A percentile compares a stretch with the other conserved stretches of the same genome.
Conservation (phyloP, 2,329 filamentous ascomycete genomes). For the Ustulina deusta region DNA sequence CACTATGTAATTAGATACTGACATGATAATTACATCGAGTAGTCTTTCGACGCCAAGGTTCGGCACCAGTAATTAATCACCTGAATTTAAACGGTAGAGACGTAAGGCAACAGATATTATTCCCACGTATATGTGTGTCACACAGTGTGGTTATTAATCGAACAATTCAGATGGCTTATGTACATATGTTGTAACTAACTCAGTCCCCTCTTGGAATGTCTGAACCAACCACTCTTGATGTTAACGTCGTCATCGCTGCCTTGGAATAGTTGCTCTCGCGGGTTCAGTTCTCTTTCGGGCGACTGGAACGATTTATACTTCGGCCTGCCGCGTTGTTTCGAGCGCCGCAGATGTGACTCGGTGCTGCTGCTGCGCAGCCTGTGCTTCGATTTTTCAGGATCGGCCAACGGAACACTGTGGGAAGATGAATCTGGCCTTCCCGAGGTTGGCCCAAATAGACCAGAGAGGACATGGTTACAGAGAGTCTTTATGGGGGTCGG, state of each 20-base stretch:
- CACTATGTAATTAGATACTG: neutral
- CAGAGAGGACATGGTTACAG: neutral
- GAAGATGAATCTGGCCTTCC: neutral
- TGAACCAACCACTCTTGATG: conserved; percentile 34
- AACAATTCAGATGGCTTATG: too few relatives aligned
- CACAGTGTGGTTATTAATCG: too few relatives aligned
- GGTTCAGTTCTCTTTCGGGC: conserved; percentile 20
- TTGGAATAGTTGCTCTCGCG: conserved; percentile 30
- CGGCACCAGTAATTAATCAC: too few relatives aligned
- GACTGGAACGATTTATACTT: conserved; percentile 12
- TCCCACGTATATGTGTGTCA: too few relatives aligned
- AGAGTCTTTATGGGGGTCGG: neutral
- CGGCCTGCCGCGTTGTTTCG: conserved; percentile 26
- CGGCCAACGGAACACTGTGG: neutral
- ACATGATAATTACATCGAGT: neutral
- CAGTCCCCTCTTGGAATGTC: conserved; percentile 18
- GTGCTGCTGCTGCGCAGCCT: neutral
- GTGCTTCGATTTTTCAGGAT: neutral
- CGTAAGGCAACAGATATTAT: too few relatives aligned
- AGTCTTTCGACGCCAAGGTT: too few relatives aligned
- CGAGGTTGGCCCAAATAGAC: neutral
- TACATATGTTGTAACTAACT: conserved; percentile 6
- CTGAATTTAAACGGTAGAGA: too few relatives aligned
- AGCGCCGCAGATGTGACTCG: neutral
- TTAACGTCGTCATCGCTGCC: conserved; percentile 21